phyloP scores from a whole-genome alignment of 768 basidiomycete genomes.

The Hypholoma sublateritium region DNA sequence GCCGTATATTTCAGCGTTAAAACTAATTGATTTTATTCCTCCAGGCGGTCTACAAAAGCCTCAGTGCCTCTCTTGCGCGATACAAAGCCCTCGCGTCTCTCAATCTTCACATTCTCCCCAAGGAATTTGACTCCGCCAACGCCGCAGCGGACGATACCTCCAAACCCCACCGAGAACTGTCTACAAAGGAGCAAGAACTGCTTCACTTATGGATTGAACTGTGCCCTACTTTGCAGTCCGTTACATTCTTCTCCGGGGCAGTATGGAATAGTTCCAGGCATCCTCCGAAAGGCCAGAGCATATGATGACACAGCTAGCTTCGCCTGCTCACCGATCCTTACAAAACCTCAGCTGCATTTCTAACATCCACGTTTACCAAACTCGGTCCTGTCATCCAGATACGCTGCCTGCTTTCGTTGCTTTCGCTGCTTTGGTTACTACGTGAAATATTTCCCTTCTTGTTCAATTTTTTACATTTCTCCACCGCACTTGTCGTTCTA shows the following conservation, averaged over 20 bases:
- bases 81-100: constrained; percentile 36
- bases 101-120: constrained; percentile 15
- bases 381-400: background rate
- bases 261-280: constrained; percentile 15
- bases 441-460: no score
- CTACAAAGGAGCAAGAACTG: constrained; percentile 15
- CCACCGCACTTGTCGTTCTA: no score
- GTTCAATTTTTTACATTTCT: no score
- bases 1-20: background rate
- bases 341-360: background rate
- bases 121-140: constrained; percentile 5
- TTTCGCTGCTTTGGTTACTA: background rate
- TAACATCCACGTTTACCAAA: background rate
- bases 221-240: constrained; percentile 25
- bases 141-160: background rate
- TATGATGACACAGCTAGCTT: background rate
- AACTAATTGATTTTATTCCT: background rate
- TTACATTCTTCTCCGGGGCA: constrained; percentile 28
- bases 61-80: constrained; percentile 37
- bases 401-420: background rate
- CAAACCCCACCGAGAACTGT: background rate
- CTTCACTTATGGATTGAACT: constrained; percentile 22
- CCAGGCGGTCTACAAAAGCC: constrained; percentile 39
- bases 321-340: no score
- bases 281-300: background rate